Evolutionary conservation across 495 filamentous ascomycete species (phyloP), one percentile per base, ranked within the genome.

Genomic region (Penicillium paxilli): DNA sequence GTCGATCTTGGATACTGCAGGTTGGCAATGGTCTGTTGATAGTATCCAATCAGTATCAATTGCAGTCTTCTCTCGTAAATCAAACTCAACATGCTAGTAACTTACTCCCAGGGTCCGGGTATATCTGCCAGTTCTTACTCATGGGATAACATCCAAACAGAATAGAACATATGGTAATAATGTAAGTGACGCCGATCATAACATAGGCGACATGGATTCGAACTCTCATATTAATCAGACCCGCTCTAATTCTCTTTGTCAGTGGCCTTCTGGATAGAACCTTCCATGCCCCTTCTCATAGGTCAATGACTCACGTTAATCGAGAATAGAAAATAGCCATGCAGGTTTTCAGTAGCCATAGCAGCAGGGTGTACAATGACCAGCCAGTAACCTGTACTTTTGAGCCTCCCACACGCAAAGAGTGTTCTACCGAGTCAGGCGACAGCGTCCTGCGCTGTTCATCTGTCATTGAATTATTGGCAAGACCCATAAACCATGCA

Each of bases 301-400:
- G 6, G 4, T 12, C 11, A 40, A 35, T 20, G 40, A 57, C 73
- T 66, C 67, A 83, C 81, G 82, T 86, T 28, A 87, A 71, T 51
- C 83, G 72, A n/a, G 78, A 73, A 54, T 83, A 87, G 54, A 87
- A 86, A 19, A 79, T 65, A 24, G 77, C 75, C 74, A 86, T 78
- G 60, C 80, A 79, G 0, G 78, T 66, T 62, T 87, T 87, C 51
- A 87, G 46, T 25, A 72, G 57, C 82, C 82, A 87, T 9, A 87
- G 57, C 16, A 84, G 53, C 12, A 79, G 69, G 0, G 78, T 81
- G 49, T 86, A 87, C 1, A 79, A 56, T 10, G 78, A 80, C 83
- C 83, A 85, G 1, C 82, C 81, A 57, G 63, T 26, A 17, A 86
- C 72, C 51, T 87, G 80, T 1, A 74, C 74, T 57, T 84, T 85